Evolutionary conservation across 2,329 filamentous ascomycete species (phyloP).

Genomic region (Penicillium sp.): DNA sequence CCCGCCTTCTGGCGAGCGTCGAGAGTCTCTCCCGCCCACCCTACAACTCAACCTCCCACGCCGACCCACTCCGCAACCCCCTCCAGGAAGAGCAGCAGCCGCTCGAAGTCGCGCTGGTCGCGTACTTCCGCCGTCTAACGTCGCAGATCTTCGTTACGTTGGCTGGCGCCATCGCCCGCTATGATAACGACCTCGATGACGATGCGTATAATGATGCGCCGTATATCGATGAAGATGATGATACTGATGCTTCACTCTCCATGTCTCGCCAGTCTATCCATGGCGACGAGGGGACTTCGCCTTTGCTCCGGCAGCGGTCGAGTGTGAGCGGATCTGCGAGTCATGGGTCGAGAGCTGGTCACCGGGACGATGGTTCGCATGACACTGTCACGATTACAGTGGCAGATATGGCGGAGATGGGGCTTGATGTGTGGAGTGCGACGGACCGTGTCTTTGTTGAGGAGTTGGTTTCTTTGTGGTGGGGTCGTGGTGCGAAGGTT

Average conservation of each 20-base stretch:
- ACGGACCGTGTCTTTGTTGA: conserved; percentile 47
- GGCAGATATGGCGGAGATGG: conserved; percentile 49
- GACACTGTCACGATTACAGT: conserved; percentile 39
- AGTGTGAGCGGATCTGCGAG: conserved; percentile 6
- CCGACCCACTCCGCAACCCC: conserved; percentile 25
- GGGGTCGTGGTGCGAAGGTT: conserved; percentile 44
- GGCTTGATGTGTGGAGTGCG: conserved; percentile 50
- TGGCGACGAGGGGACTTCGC: conserved; percentile 29
- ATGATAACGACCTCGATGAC: conserved; percentile 30
- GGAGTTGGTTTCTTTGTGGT: conserved; percentile 48
- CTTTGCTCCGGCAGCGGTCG: conserved; percentile 24
- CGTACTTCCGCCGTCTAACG: conserved; percentile 51
- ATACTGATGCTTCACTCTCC: conserved; percentile 22
- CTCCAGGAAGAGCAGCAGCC: conserved; percentile 35
- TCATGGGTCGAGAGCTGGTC: background rate
- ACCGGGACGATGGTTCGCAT: conserved; percentile 9
- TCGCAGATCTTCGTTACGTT: conserved; percentile 47
- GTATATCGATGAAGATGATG: conserved; percentile 27
- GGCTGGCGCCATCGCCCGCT: conserved; percentile 43
- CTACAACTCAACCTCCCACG: background rate
- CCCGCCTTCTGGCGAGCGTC: conserved; percentile 38
- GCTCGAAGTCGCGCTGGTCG: conserved; percentile 48
- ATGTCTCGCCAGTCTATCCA: conserved; percentile 26
- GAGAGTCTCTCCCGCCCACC: conserved; percentile 33
- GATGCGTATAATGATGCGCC: conserved; percentile 14